Evolutionary conservation across 352 stramenopile genomes (phyloP).

Genomic region (Pythium volutum): DNA sequence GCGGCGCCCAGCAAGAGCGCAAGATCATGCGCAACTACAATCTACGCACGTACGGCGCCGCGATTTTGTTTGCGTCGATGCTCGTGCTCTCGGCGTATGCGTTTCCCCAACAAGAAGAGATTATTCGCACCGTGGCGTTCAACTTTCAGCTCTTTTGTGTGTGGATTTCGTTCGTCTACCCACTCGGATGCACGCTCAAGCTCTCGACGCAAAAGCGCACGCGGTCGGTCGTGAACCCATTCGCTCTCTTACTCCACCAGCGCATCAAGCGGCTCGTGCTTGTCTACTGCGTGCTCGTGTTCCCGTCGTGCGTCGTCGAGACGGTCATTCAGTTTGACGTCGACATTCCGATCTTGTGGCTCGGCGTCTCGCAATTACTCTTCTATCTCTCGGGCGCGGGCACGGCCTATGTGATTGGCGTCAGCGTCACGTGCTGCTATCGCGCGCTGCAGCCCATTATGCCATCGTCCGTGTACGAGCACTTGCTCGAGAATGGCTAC

Average conservation of each 20-base stretch:
- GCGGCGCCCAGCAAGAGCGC: slow-evolving; percentile 45
- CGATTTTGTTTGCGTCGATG: slow-evolving; percentile 34
- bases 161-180: slow-evolving; percentile 58
- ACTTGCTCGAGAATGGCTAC: slow-evolving; percentile 58
- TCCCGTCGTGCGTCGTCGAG: slow-evolving; percentile 56
- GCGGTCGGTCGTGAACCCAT: slow-evolving; percentile 39
- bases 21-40: slow-evolving; percentile 53
- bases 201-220: slow-evolving; percentile 49
- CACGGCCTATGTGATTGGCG: slow-evolving; percentile 56
- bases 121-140: slow-evolving; percentile 36
- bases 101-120: slow-evolving; percentile 27
- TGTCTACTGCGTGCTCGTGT: slow-evolving; percentile 66
- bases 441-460: slow-evolving; percentile 57
- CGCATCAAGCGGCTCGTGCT: slow-evolving; percentile 68
- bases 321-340: slow-evolving; percentile 29
- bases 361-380: slow-evolving; percentile 47
- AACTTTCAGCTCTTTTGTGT: slow-evolving; percentile 44
- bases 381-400: slow-evolving; percentile 64
- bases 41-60: slow-evolving; percentile 34
- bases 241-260: slow-evolving; percentile 46
- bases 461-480: slow-evolving; percentile 54
- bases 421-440: slow-evolving; percentile 62
- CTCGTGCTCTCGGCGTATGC: slow-evolving; percentile 40
- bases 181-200: slow-evolving; percentile 42
- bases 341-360: slow-evolving; percentile 35